Percentiles rank a stretch among this genome's conserved stretches.
phyloP scores from a whole-genome alignment of 2,329 filamentous ascomycete species.

The Colletotrichum tanaceti region DNA sequence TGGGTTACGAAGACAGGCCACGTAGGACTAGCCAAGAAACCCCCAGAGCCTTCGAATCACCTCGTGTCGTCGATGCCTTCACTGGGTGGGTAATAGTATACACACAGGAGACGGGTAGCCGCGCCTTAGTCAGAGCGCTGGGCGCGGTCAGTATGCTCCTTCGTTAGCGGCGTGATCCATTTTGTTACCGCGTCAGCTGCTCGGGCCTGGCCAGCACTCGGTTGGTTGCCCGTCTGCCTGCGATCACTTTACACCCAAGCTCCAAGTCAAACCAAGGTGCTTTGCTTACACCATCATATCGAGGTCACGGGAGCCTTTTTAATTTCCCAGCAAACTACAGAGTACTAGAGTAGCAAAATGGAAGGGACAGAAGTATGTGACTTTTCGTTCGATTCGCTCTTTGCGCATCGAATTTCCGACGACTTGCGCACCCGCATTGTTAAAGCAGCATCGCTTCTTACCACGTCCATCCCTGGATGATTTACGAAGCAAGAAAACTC shows the following conservation, averaged over 20 bases:
- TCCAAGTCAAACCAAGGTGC: constrained; percentile 3
- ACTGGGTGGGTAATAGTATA: not conserved
- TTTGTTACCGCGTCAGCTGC: constrained; percentile 14
- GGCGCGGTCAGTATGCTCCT: not conserved
- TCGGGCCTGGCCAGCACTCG: not conserved
- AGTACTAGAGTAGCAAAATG: not conserved
- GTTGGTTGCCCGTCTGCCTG: not conserved
- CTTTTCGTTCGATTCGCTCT: not conserved
- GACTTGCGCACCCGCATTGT: constrained; percentile 18
- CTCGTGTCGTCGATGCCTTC: not conserved
- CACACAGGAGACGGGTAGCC: not conserved
- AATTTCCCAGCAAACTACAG: too few relatives aligned
- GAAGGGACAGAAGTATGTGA: too few relatives aligned
- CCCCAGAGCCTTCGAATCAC: constrained; percentile 5
- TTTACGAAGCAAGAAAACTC: constrained; percentile 20
- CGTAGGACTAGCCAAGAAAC: not conserved
- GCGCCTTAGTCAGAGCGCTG: constrained; percentile 3
- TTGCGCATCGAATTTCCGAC: constrained; percentile 7
- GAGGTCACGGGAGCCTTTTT: constrained; percentile 1
- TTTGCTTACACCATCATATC: not conserved
- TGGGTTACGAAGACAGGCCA: constrained; percentile 7
- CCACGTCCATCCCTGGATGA: constrained; percentile 7
- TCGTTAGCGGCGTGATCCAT: not conserved
- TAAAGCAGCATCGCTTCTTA: constrained; percentile 11
- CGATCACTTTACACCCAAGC: not conserved